phyloP scores from a whole-genome alignment of 2,329 filamentous ascomycete species.

The Monilinia fructigena region DNA sequence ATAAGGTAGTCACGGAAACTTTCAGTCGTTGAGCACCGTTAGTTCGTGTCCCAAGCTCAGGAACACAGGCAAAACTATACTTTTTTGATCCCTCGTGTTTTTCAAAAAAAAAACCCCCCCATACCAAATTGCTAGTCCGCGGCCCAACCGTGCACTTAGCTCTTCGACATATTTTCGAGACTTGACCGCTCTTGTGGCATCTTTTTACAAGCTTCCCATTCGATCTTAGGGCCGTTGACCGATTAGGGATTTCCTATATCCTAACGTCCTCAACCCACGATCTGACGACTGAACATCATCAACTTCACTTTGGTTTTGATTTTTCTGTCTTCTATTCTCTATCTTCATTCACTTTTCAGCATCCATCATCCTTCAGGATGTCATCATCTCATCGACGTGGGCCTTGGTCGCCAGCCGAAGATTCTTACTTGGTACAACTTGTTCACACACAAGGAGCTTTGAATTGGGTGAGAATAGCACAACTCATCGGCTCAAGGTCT shows the following conservation, averaged over 20 bases:
- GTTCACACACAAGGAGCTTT: slow-evolving; percentile 70
- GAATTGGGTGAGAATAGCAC: slow-evolving; percentile 88
- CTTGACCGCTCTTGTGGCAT: slow-evolving; percentile 23
- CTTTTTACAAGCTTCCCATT: slow-evolving; percentile 11
- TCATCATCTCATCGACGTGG: slow-evolving; percentile 62
- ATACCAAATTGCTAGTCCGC: slow-evolving; percentile 7
- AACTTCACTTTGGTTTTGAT: slow-evolving; percentile 11
- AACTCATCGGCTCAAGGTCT: slow-evolving; percentile 71
- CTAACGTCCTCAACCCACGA: slow-evolving; percentile 16
- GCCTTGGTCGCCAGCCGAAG: slow-evolving; percentile 80
- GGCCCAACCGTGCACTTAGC: slow-evolving; percentile 23
- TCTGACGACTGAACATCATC: slow-evolving; percentile 9
- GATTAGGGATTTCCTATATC: slow-evolving; percentile 21
- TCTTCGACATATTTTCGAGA: slow-evolving; percentile 10
- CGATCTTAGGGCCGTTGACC: slow-evolving; percentile 6
- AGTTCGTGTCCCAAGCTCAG: slow-evolving; percentile 20
- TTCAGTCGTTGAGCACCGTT: slow-evolving; percentile 24
- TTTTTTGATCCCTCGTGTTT: slow-evolving; percentile 13
- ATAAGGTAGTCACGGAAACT: slow-evolving; percentile 19
- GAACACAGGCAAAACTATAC: not conserved
- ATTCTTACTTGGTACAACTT: slow-evolving; percentile 66
- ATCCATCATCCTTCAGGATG: slow-evolving; percentile 29
- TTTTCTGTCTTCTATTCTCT: slow-evolving; percentile 5
- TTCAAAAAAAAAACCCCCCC: not conserved
- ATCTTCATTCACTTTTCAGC: not conserved